Base-by-base conservation (phyloP, 2,329 filamentous ascomycete species). In the Zalaria sp. region DNA sequence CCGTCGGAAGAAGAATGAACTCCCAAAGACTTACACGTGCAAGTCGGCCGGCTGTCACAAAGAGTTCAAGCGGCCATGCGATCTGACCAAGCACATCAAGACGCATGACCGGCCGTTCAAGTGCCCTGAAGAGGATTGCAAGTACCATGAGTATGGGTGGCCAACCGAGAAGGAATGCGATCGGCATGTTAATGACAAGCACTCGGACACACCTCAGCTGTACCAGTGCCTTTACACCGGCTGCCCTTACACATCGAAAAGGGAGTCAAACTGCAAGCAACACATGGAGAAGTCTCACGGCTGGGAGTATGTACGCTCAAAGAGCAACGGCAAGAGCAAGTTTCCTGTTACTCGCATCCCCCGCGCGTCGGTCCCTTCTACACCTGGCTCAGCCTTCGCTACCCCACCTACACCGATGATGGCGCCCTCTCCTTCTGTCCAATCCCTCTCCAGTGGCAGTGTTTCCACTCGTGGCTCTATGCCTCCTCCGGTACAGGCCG, bases 91-190 rank as follows among this genome's bases (percentile, higher is more conserved):
- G 71, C 91, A 98, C 64, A 83, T 93, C 67, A 98, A 96, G 71
- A 96, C 89, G 0, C 91, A 98, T 62, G 87, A 85, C 43, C 83
- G 91, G 31, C 91, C 89, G 6, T 95, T 84, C 83, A 98, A 98
- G 69, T 98, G 91, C 63, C 74, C 79, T 5, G 69, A 84, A 25
- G 57, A 73, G 34, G 79, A 75, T 37, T 96, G 91, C 82, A 93
- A 93, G 59, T 96, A 94, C 62, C 78, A 83, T 59, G 75, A 81
- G 29, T 78, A 83, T 53, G 91, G 91, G 39, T 96, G 89, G 83
- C 89, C 91, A 4, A 96, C 91, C 0, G 88, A 96, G 65, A 96
- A 98, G 66, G 91, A 96, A 66, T 83, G 88, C 64, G 88, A 94
- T 53, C 83, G 91, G 41, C 91, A 98, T 62, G 75, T 86, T 63